These are phyloP conservation scores for Ananas comosus DNA, from an alignment of 176 grass and related monocot genomes.

Conservation along the genomic window DNA sequence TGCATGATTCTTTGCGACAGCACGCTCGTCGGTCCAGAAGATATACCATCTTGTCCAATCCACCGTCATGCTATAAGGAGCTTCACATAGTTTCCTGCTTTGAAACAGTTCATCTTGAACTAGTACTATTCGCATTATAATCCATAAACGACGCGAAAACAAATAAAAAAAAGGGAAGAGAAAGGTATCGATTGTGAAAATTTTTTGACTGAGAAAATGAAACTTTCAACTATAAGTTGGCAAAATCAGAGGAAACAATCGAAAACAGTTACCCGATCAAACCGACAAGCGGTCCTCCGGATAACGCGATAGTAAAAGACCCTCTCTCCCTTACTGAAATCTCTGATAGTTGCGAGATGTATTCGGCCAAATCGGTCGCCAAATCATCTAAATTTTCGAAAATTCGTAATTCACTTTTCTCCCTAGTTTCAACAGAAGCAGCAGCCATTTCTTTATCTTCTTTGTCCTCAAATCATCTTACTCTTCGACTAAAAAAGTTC, in stretches of 20 bases:
- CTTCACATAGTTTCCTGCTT: constrained; percentile 88
- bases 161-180: not conserved
- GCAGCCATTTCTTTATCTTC: constrained; percentile 37
- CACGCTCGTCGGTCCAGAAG: constrained; percentile 91
- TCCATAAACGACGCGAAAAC: too few species aligned
- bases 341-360: constrained; percentile 85
- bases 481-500: constrained; percentile 20
- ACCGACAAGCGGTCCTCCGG: constrained; percentile 61
- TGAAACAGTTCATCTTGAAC: constrained; percentile 12
- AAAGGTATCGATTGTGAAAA: not conserved
- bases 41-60: constrained; percentile 99
- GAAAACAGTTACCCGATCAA: constrained; percentile 59
- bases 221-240: not conserved
- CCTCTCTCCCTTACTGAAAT: constrained; percentile 94
- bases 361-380: constrained; percentile 71
- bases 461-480: constrained; percentile 20
- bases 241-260: not conserved
- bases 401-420: constrained; percentile 61
- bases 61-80: constrained; percentile 80
- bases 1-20: constrained; percentile 87
- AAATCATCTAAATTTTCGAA: constrained; percentile 82
- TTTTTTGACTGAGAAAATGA: not conserved
- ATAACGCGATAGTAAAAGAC: constrained; percentile 77
- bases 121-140: not conserved
- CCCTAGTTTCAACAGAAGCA: constrained; percentile 43